Evolutionary conservation across 2,329 filamentous ascomycete species (phyloP).

Genomic region (Teratosphaeria nubilosa): DNA sequence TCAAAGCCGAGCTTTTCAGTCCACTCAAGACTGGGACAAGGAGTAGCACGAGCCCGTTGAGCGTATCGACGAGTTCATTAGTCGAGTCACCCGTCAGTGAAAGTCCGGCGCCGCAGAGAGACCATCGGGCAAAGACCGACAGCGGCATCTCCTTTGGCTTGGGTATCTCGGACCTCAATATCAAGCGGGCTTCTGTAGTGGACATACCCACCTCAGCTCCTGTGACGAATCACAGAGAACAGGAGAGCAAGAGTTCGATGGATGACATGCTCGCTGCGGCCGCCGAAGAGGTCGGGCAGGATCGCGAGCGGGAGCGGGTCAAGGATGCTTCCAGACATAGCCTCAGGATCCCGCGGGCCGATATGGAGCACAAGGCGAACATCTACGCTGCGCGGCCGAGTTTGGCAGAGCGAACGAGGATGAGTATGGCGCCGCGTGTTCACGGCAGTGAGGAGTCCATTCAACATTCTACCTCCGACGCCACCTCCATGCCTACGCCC

Average conservation of each 20-base stretch:
- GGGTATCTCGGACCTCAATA: not conserved
- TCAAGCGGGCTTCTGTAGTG: not conserved
- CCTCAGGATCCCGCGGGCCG: not conserved
- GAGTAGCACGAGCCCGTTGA: slow-evolving; percentile 9
- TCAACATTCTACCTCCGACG: not conserved
- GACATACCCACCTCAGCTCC: not conserved
- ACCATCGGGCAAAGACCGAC: not conserved
- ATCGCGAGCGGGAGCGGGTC: not conserved
- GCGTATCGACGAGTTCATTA: not conserved
- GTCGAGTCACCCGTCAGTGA: slow-evolving; percentile 4
- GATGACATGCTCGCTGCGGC: not conserved
- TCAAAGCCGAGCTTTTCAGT: slow-evolving; percentile 26
- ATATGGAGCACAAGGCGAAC: not conserved
- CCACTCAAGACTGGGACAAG: slow-evolving; percentile 20
- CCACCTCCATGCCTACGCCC: not conserved
- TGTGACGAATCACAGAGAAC: not conserved
- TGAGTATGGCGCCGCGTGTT: slow-evolving; percentile 31
- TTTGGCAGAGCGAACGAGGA: slow-evolving; percentile 37
- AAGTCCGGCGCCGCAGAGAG: not conserved
- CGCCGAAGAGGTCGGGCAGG: not conserved
- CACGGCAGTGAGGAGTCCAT: not conserved
- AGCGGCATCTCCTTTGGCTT: slow-evolving; percentile 3
- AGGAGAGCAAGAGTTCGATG: not conserved
- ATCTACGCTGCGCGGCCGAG: slow-evolving; percentile 24
- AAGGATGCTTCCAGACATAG: not conserved